Conservation (phyloP, 31 red algal species). For the Asparagopsis taxiformis region DNA sequence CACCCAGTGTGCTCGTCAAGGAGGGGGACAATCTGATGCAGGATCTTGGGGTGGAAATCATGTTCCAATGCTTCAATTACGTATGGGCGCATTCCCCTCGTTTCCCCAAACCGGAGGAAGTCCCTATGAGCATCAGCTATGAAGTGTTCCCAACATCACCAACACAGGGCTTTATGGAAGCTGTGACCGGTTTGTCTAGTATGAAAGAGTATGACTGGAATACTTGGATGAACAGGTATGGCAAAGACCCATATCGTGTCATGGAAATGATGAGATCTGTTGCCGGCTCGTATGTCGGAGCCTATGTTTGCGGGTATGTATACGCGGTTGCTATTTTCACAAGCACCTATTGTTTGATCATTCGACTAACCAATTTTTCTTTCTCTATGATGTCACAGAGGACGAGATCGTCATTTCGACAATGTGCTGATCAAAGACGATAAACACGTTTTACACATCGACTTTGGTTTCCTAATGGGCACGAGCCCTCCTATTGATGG, state of each 20-base stretch:
- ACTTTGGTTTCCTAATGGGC: conserved; percentile 84
- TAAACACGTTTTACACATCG: conserved; percentile 72
- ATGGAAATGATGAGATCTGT: conserved; percentile 70
- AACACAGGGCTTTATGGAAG: conserved; percentile 79
- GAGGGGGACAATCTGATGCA: conserved; percentile 87
- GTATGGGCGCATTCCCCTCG: conserved; percentile 53
- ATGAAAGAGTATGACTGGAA: conserved; percentile 79
- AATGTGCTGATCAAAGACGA: conserved; percentile 80
- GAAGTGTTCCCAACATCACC: conserved; percentile 77
- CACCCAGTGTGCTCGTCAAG: conserved; percentile 63
- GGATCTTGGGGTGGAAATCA: conserved; percentile 71
- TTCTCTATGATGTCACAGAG: conserved; percentile 18
- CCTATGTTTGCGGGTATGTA: conserved; percentile 81
- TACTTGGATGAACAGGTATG: conserved; percentile 47
- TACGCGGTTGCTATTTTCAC: neutral
- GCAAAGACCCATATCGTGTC: conserved; percentile 31
- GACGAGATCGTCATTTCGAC: conserved; percentile 79
- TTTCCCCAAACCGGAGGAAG: conserved; percentile 31
- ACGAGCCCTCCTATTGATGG: conserved; percentile 85
- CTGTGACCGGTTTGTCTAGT: conserved; percentile 62
- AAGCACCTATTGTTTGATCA: conserved; percentile 18
- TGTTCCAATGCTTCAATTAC: conserved; percentile 82
- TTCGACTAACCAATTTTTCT: neutral
- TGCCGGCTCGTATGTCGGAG: conserved; percentile 74
- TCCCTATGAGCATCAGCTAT: conserved; percentile 60